Percentiles rank a stretch among this genome's conserved stretches.
Evolutionary conservation across 73 alveolate species (phyloP).

Genomic region (Paramecium pentaurelia): DNA sequence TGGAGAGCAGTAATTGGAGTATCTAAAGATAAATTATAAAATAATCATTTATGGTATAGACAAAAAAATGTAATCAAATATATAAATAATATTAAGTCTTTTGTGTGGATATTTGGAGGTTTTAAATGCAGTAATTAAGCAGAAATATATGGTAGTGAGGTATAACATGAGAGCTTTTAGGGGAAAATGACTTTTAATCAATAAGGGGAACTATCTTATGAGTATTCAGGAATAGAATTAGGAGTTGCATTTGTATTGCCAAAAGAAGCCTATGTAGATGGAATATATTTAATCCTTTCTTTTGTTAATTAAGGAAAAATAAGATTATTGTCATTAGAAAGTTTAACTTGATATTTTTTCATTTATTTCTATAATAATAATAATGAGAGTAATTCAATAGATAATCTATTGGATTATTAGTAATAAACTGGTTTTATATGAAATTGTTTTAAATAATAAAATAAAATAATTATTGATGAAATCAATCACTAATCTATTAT

Average conservation of each 20-base stretch:
- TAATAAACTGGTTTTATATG: no score
- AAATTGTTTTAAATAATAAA: background rate
- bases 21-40: background rate
- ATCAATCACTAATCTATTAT: background rate
- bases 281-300: background rate
- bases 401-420: no score
- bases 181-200: background rate
- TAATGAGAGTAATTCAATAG: no score
- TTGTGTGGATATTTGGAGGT: slow-evolving; percentile 31
- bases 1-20: slow-evolving; percentile 43
- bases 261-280: background rate
- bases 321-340: background rate
- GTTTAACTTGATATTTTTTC: background rate
- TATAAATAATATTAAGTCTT: background rate
- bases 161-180: background rate
- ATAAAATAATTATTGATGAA: background rate
- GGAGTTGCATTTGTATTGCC: slow-evolving; percentile 12
- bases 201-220: background rate
- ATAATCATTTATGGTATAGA: slow-evolving; percentile 40
- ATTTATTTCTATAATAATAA: background rate
- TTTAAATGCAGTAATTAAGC: slow-evolving; percentile 30
- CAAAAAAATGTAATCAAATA: background rate
- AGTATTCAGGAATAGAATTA: background rate
- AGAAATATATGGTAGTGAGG: background rate
- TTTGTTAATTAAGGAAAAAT: background rate